Evolutionary conservation across 2,329 filamentous ascomycete species (phyloP), one percentile per base, ranked within the genome.

Genomic region (Aquanectria penicillioides): DNA sequence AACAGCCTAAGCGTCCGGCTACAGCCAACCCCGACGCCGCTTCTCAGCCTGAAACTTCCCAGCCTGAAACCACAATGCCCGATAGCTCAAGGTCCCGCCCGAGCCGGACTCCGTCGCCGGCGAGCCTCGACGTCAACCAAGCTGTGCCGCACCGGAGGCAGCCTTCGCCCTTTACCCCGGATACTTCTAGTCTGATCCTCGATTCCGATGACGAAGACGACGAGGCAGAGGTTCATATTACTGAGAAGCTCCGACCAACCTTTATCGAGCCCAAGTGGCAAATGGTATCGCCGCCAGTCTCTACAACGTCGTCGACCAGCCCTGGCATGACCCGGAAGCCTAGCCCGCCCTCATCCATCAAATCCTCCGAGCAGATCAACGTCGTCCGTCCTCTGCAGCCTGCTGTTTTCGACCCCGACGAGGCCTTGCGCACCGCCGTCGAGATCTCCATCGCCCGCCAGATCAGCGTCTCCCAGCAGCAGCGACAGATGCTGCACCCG

Each of bases 401-500:
- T 6, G 46, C 63, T 12, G 68, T 62, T 13, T 13, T 51, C 7
- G 57, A 69, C 17, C 59, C 67, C 7, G 64, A 66, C 2, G 65
- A 68, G 18, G 78, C 76, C 6, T 73, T 84, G 12, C 81, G 82
- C 62, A 81, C 81, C 37, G 85, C 87, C 2, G 86, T 88, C 4
- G 84, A 89, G 72, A 80, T 89, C 40, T 89, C 87, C 2, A 90
- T 91, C 64, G 88, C 88, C 0, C 80, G 89, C 2, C 87, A 90
- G 71, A 89, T 91, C 64, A 89, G 85, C 63, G 78, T 90, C 22
- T 89, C 86, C 11, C 77, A 83, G 11, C 81, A 87, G 72, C 88
- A 90, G 72, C 79, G 84, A 15, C 81, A 83, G 68, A 75, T 89
- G 61, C 75, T 89, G 15, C 80, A 83, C n/a, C 85, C 86, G 11